phyloP scores from a whole-genome alignment of 2,329 filamentous ascomycete genomes.

The Pseudogymnoascus sp. region DNA sequence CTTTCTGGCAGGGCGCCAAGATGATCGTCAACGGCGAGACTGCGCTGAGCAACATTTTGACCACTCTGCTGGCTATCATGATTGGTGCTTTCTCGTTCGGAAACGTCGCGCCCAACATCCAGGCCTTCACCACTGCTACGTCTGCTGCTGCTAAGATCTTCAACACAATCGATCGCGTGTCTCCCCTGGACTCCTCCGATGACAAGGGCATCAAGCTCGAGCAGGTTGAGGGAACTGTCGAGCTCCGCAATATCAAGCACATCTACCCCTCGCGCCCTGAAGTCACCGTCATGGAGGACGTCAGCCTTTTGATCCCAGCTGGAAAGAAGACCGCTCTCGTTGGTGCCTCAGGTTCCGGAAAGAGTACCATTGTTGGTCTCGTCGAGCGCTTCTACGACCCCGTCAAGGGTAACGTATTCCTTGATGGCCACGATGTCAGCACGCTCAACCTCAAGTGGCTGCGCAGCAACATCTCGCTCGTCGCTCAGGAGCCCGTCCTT shows the following conservation, averaged over 20 bases:
- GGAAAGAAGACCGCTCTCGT: constrained; percentile 92
- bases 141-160: constrained; percentile 89
- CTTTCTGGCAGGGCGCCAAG: constrained; percentile 79
- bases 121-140: constrained; percentile 77
- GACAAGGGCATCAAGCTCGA: constrained; percentile 67
- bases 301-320: constrained; percentile 72
- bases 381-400: constrained; percentile 93
- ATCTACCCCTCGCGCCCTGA: constrained; percentile 93
- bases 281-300: constrained; percentile 78
- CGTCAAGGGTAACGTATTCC: constrained; percentile 66
- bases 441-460: constrained; percentile 84
- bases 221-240: constrained; percentile 67
- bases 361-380: constrained; percentile 87
- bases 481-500: constrained; percentile 86
- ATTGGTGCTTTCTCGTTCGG: constrained; percentile 89
- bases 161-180: constrained; percentile 81
- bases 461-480: constrained; percentile 83
- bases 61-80: constrained; percentile 83
- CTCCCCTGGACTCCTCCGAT: constrained; percentile 72
- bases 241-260: constrained; percentile 76
- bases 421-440: constrained; percentile 78
- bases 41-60: constrained; percentile 65
- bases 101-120: constrained; percentile 76
- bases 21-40: constrained; percentile 64
- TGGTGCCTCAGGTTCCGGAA: constrained; percentile 88